These are phyloP conservation scores for Starmera amethionina DNA, from an alignment of 805 yeast species.

Conservation along the genomic window DNA sequence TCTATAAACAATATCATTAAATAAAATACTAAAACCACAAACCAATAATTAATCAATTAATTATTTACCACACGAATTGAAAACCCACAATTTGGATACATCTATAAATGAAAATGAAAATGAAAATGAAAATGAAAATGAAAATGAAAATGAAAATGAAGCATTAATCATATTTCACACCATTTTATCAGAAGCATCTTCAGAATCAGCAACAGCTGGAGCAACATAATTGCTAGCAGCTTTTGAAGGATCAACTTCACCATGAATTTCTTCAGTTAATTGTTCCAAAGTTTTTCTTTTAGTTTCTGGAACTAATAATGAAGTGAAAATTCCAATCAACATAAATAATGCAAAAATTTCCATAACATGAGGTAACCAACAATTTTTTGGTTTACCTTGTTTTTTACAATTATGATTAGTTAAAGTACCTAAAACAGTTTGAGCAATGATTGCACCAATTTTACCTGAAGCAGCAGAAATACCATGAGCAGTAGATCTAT, in stretches of 20 bases:
- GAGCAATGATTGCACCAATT: constrained; percentile 89
- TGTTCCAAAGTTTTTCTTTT: constrained; percentile 87
- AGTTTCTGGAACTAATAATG: constrained; percentile 79
- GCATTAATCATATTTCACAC: too few species aligned
- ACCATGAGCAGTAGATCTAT: constrained; percentile 94
- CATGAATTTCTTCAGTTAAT: constrained; percentile 72
- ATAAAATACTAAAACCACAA: too few species aligned
- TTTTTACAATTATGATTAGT: constrained; percentile 68
- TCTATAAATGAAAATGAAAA: too few species aligned
- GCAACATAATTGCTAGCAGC: constrained; percentile 2
- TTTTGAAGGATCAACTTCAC: constrained; percentile 52
- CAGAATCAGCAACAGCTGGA: constrained; percentile 1
- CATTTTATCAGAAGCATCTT: constrained; percentile 11
- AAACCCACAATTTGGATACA: too few species aligned
- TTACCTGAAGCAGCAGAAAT: constrained; percentile 89
- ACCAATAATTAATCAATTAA: too few species aligned
- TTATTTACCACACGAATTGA: too few species aligned
- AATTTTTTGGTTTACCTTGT: constrained; percentile 36
- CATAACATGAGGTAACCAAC: constrained; percentile 90
- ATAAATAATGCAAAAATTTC: constrained; percentile 88
- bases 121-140: background rate
- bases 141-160: constrained; percentile 1
- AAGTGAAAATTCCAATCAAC: constrained; percentile 63
- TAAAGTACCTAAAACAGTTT: constrained; percentile 78
- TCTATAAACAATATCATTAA: too few species aligned